Evolutionary conservation across 2,329 filamentous ascomycete genomes (phyloP).

Genomic region (Pochonia chlamydosporia): DNA sequence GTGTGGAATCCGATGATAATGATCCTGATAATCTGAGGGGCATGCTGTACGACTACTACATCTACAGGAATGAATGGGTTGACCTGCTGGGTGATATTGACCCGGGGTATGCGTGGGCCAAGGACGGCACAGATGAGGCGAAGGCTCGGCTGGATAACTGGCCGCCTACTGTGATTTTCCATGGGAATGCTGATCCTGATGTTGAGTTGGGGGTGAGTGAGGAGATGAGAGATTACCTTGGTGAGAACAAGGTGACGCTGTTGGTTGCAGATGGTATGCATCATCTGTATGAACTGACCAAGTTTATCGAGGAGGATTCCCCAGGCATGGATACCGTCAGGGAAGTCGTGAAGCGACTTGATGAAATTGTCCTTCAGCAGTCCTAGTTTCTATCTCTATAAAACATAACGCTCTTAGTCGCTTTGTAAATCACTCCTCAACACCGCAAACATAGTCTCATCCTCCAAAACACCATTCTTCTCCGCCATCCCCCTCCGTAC

Average conservation of each 20-base stretch:
- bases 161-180: slow-evolving; percentile 29
- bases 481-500: slow-evolving; percentile 31
- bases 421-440: slow-evolving; percentile 26
- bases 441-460: slow-evolving; percentile 32
- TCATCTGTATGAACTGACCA: slow-evolving; percentile 23
- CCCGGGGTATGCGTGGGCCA: slow-evolving; percentile 24
- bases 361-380: slow-evolving; percentile 12
- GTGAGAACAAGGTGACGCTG: slow-evolving; percentile 18
- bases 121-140: slow-evolving; percentile 3
- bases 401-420: neutral
- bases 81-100: slow-evolving; percentile 22
- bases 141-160: slow-evolving; percentile 15
- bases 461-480: slow-evolving; percentile 36
- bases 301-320: slow-evolving; percentile 23
- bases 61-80: slow-evolving; percentile 23
- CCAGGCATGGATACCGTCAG: slow-evolving; percentile 22
- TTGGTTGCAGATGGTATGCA: slow-evolving; percentile 19
- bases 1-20: slow-evolving; percentile 10
- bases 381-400: neutral
- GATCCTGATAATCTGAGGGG: slow-evolving; percentile 10
- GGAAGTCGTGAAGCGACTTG: slow-evolving; percentile 17
- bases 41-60: slow-evolving; percentile 27
- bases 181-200: slow-evolving; percentile 23
- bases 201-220: slow-evolving; percentile 22
- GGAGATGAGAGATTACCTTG: slow-evolving; percentile 20